Evolutionary conservation across 805 yeast genomes (phyloP).

Genomic region (Priceomyces medius): DNA sequence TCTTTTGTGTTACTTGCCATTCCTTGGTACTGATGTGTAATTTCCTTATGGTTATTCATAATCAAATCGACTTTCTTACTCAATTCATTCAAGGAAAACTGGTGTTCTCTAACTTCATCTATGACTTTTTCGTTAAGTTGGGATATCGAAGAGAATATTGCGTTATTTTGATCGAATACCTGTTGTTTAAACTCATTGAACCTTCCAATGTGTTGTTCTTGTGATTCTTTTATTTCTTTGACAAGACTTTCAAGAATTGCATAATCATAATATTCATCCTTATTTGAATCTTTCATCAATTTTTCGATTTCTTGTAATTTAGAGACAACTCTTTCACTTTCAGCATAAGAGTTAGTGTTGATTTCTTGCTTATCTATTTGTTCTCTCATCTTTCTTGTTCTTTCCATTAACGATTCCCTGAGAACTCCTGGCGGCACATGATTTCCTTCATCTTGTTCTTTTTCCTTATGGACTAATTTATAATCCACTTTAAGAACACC

Average conservation of each 20-base stretch:
- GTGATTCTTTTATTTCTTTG: slow-evolving; percentile 11
- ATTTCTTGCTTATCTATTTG: slow-evolving; percentile 8
- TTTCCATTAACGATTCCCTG: slow-evolving; percentile 40
- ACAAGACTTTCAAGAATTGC: slow-evolving; percentile 14
- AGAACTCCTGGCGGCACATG: slow-evolving; percentile 18
- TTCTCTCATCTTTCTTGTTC: slow-evolving; percentile 24
- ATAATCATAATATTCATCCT: slow-evolving; percentile 5
- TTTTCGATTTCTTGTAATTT: slow-evolving; percentile 10
- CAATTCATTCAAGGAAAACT: slow-evolving; percentile 30
- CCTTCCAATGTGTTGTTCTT: not conserved
- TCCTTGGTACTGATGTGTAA: slow-evolving; percentile 26
- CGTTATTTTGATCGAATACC: slow-evolving; percentile 29
- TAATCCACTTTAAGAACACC: slow-evolving; percentile 42
- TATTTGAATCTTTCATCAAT: slow-evolving; percentile 1
- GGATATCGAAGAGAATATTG: slow-evolving; percentile 30
- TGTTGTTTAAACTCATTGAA: slow-evolving; percentile 23
- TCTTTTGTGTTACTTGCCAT: slow-evolving; percentile 9
- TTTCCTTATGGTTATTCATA: slow-evolving; percentile 40
- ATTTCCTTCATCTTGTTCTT: not conserved
- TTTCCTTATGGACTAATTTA: slow-evolving; percentile 22
- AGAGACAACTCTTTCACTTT: slow-evolving; percentile 3
- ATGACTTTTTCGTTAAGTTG: slow-evolving; percentile 36
- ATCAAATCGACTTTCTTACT: slow-evolving; percentile 39
- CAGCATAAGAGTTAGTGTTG: not conserved
- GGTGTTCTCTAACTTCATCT: slow-evolving; percentile 44